Evolutionary conservation across 169 alveolate genomes (phyloP).

Genomic region (Miamiensis avidus): DNA sequence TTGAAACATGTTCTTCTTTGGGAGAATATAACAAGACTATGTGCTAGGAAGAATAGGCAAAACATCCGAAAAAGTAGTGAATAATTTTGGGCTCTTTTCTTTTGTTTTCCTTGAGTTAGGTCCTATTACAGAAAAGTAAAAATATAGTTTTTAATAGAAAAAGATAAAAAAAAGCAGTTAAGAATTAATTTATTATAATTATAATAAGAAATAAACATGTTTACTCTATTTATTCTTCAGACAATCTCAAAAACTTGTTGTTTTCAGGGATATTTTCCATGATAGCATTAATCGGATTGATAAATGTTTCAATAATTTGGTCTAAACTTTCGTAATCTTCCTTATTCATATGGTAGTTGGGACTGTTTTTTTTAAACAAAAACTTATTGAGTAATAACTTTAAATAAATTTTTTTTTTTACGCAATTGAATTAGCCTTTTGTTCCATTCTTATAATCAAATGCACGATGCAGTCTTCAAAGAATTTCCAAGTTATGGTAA

Average conservation of each 20-base stretch:
- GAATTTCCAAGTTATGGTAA: constrained; percentile 22
- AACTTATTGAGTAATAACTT: too few species aligned
- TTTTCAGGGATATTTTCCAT: background rate
- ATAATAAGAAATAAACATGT: too few species aligned
- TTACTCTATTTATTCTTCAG: background rate
- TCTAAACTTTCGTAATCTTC: constrained; percentile 6
- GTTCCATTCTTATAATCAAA: background rate
- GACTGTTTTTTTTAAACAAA: background rate
- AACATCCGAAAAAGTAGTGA: background rate
- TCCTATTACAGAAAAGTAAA: background rate
- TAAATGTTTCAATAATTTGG: constrained; percentile 8
- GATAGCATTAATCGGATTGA: background rate
- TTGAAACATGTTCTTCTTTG: constrained; percentile 10
- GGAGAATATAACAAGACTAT: constrained; percentile 11
- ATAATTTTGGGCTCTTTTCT: constrained; percentile 7
- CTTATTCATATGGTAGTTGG: background rate
- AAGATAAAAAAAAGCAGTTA: too few species aligned
- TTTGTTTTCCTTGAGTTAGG: constrained; percentile 1
- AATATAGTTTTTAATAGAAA: too few species aligned
- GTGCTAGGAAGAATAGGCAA: background rate
- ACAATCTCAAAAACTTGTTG: background rate
- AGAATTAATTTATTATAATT: too few species aligned
- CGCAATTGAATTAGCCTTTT: background rate
- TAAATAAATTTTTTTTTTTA: background rate
- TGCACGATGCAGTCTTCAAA: constrained; percentile 6